phyloP scores from a whole-genome alignment of 768 basidiomycete genomes.

The Lentinula edodes region DNA sequence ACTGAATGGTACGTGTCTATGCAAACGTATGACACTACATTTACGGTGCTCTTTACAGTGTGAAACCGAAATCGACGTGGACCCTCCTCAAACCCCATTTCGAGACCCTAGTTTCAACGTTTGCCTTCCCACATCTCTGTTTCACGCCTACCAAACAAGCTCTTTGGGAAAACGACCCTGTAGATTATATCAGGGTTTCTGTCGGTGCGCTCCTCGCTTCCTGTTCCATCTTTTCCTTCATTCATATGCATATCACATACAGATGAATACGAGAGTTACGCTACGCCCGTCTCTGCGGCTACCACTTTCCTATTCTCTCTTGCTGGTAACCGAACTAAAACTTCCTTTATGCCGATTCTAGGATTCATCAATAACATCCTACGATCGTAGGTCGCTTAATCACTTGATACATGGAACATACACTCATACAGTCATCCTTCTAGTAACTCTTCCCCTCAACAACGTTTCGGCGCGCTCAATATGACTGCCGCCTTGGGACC shows the following conservation, averaged over 20 bases:
- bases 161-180: conserved; percentile 76
- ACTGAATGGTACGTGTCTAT: conserved; percentile 67
- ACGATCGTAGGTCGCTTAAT: conserved; percentile 41
- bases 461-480: conserved; percentile 82
- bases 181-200: conserved; percentile 73
- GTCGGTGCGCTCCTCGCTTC: conserved; percentile 46
- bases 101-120: conserved; percentile 68
- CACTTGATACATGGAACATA: neutral
- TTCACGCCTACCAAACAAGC: conserved; percentile 65
- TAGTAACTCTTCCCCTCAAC: conserved; percentile 43
- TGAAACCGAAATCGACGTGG: conserved; percentile 95
- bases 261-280: conserved; percentile 82
- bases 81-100: conserved; percentile 80
- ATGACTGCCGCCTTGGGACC: conserved; percentile 73
- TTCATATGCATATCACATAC: neutral
- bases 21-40: neutral
- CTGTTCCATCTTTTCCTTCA: neutral
- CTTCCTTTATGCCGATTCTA: conserved; percentile 78
- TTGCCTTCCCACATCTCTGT: conserved; percentile 83
- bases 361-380: conserved; percentile 73
- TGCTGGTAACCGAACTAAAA: conserved; percentile 73
- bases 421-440: conserved; percentile 1
- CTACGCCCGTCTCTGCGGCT: conserved; percentile 72
- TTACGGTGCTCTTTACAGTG: conserved; percentile 33
- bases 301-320: conserved; percentile 77